Conservation (phyloP, 495 filamentous ascomycete species). For the Penicillium pancosmium region DNA sequence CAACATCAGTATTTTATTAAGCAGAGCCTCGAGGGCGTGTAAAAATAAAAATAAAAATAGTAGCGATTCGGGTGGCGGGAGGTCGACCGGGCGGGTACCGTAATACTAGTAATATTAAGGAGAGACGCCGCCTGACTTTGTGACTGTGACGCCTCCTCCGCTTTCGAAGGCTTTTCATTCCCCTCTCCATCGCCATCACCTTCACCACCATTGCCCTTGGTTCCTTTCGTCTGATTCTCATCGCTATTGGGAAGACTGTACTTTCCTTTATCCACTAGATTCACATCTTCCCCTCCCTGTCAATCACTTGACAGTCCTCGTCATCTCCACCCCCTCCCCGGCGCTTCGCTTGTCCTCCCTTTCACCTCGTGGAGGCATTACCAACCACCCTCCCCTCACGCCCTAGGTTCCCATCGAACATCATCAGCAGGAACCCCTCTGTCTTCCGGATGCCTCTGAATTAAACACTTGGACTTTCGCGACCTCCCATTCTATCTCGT, state of each 20-base stretch:
- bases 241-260: not conserved
- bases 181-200: constrained; percentile 19
- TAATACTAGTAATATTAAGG: constrained; percentile 31
- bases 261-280: constrained; percentile 5
- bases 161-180: constrained; percentile 37
- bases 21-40: not conserved
- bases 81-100: constrained; percentile 23
- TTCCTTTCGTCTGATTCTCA: not conserved
- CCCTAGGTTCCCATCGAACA: not conserved
- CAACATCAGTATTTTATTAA: not conserved
- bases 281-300: not conserved
- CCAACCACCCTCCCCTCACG: constrained; percentile 5
- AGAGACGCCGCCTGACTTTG: constrained; percentile 22
- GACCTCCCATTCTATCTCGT: constrained; percentile 16
- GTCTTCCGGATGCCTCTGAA: constrained; percentile 27
- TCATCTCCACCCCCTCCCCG: not conserved
- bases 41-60: constrained; percentile 19
- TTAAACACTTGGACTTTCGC: constrained; percentile 11
- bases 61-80: constrained; percentile 27
- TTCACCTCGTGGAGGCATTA: constrained; percentile 9
- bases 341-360: constrained; percentile 7
- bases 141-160: constrained; percentile 30
- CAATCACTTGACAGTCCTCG: not conserved
- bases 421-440: constrained; percentile 9
- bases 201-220: constrained; percentile 9